Conservation (phyloP, 768 basidiomycete species). For the Rhodotorula taiwanensis region DNA sequence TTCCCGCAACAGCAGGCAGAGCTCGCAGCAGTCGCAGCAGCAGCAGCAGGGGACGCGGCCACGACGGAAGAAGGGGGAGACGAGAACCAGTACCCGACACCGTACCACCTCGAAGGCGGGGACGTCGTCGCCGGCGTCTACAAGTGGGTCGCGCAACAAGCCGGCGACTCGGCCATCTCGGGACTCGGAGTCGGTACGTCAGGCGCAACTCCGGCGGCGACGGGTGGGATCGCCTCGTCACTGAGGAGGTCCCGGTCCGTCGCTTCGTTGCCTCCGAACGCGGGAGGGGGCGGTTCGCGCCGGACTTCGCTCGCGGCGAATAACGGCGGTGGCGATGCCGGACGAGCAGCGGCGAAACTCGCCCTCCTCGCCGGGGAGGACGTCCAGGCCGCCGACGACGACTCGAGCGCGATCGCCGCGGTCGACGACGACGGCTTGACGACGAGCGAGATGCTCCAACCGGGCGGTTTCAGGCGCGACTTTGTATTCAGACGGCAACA, state of each 20-base stretch:
- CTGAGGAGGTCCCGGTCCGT: constrained; percentile 1
- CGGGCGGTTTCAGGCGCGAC: constrained; percentile 35
- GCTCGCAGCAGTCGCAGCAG: not conserved
- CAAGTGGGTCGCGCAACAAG: constrained; percentile 28
- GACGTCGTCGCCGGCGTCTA: constrained; percentile 31
- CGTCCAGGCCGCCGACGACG: constrained; percentile 3
- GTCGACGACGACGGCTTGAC: constrained; percentile 8
- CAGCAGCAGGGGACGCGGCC: not conserved
- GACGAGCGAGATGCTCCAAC: constrained; percentile 34
- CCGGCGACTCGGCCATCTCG: too few relatives aligned
- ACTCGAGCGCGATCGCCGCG: too few relatives aligned
- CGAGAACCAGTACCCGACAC: constrained; percentile 30
- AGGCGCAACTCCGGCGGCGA: not conserved
- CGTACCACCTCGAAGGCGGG: constrained; percentile 34
- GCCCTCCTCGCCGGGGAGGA: not conserved
- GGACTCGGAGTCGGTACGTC: too few relatives aligned
- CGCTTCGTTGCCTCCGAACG: not conserved
- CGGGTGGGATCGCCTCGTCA: not conserved
- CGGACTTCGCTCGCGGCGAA: not conserved
- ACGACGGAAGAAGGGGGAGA: constrained; percentile 1
- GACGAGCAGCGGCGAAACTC: not conserved
- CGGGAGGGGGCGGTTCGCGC: not conserved
- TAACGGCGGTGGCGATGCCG: not conserved
- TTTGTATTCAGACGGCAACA: constrained; percentile 24
- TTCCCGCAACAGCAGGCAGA: not conserved